These are phyloP conservation scores for Rhizophagus clarus DNA, from an alignment of 192 early-diverging fungal genomes.

Conservation along the genomic window DNA sequence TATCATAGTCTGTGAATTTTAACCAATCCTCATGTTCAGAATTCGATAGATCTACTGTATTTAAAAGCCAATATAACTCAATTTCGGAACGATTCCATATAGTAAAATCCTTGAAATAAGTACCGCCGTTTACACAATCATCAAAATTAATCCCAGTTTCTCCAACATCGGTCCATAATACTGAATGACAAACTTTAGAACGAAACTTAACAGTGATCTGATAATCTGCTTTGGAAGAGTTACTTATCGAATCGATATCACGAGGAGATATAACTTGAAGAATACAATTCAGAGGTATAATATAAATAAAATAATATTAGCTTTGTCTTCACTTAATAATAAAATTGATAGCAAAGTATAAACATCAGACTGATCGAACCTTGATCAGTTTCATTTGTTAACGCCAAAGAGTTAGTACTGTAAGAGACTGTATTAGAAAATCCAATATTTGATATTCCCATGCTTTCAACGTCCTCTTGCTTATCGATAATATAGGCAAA, in stretches of 20 bases:
- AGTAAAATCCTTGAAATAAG: conserved; percentile 89
- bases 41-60: conserved; percentile 67
- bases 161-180: conserved; percentile 89
- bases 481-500: conserved; percentile 61
- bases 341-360: conserved; percentile 16
- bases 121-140: conserved; percentile 87
- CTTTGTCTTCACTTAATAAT: neutral
- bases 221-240: conserved; percentile 51
- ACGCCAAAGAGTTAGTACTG: neutral
- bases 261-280: neutral
- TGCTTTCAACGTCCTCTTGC: neutral
- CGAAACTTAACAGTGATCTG: conserved; percentile 74
- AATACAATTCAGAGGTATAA: neutral
- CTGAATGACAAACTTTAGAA: conserved; percentile 85
- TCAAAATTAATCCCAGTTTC: conserved; percentile 93
- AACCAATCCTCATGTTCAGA: conserved; percentile 63
- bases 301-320: neutral
- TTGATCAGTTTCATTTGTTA: neutral
- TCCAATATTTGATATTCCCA: neutral
- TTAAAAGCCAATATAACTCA: conserved; percentile 85
- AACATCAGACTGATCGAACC: neutral
- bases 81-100: conserved; percentile 91
- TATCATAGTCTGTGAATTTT: conserved; percentile 76
- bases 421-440: neutral
- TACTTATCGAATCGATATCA: conserved; percentile 15